Percentiles rank a stretch among this genome's conserved stretches.
Conservation (phyloP, 1,139 yeast species). For the Magnusiomyces fungicola region DNA sequence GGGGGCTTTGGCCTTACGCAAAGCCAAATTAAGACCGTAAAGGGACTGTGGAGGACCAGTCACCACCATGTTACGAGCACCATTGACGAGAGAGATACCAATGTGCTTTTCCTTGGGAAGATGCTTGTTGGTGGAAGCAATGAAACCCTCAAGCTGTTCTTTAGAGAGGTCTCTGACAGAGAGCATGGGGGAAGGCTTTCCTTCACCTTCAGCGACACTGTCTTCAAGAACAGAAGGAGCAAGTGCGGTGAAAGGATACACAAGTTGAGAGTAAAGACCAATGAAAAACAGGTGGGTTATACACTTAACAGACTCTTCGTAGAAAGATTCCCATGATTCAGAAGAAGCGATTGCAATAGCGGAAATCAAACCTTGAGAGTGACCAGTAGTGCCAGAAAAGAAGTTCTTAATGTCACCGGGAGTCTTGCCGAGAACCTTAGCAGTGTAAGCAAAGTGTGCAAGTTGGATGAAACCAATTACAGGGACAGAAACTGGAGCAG, state of each 20-base stretch:
- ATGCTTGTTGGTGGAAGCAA: constrained; percentile 84
- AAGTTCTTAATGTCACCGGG: constrained; percentile 80
- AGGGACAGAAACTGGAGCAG: constrained; percentile 94
- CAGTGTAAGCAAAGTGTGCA: constrained; percentile 85
- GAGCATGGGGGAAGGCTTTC: constrained; percentile 96
- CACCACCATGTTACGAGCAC: constrained; percentile 91
- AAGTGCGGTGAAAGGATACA: constrained; percentile 87
- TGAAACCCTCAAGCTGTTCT: constrained; percentile 69
- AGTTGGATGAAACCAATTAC: constrained; percentile 91
- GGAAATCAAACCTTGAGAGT: constrained; percentile 94
- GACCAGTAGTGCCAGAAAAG: constrained; percentile 89
- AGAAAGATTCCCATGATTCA: constrained; percentile 78
- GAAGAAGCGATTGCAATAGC: constrained; percentile 88
- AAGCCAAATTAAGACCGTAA: constrained; percentile 85
- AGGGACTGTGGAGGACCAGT: constrained; percentile 99
- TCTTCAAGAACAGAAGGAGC: constrained; percentile 94
- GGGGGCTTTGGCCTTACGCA: constrained; percentile 92
- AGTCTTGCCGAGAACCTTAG: constrained; percentile 73
- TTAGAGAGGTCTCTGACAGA: constrained; percentile 81
- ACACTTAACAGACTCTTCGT: constrained; percentile 64
- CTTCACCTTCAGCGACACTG: constrained; percentile 90
- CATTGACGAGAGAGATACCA: constrained; percentile 84
- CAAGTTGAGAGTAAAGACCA: constrained; percentile 85
- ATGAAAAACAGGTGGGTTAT: constrained; percentile 81
- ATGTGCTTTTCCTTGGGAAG: constrained; percentile 88